These are phyloP conservation scores for Nigrospora osmanthi DNA, from an alignment of 2,329 filamentous ascomycete genomes.

Conservation along the genomic window DNA sequence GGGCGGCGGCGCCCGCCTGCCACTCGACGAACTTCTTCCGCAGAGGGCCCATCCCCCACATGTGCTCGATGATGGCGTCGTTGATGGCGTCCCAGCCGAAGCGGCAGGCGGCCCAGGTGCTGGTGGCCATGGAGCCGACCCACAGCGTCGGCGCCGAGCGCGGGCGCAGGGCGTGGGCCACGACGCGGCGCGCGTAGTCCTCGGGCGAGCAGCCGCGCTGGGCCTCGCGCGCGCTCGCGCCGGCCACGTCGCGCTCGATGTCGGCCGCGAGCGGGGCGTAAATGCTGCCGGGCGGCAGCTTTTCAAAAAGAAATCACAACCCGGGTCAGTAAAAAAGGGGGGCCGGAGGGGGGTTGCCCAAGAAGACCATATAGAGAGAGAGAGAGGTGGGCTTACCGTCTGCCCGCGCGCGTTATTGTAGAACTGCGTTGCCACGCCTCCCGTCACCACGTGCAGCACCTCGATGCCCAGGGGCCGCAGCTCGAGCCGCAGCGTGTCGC, in stretches of 20 bases:
- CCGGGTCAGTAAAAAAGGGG: no score
- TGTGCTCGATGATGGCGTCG: conserved; percentile 7
- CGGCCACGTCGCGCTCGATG: conserved; percentile 7
- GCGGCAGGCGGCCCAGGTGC: conserved; percentile 4
- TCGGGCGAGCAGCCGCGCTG: conserved; percentile 6
- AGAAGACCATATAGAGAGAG: no score
- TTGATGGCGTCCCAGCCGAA: conserved; percentile 4
- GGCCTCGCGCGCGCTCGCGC: conserved; percentile 1
- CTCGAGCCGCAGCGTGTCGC: conserved; percentile 31
- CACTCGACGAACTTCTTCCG: conserved; percentile 4
- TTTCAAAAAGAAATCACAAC: no score
- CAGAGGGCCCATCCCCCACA: conserved; percentile 2
- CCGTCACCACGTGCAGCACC: conserved; percentile 24
- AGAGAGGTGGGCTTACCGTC: not conserved
- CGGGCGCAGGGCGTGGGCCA: conserved; percentile 5
- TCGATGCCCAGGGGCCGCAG: conserved; percentile 24
- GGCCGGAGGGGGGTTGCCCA: no score
- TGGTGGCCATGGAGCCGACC: conserved; percentile 5
- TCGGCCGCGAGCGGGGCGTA: conserved; percentile 6
- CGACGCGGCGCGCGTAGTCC: conserved; percentile 7
- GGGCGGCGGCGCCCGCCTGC: not conserved
- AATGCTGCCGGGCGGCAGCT: conserved; percentile 4
- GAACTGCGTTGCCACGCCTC: conserved; percentile 22
- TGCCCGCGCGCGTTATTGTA: conserved; percentile 7
- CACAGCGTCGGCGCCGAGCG: conserved; percentile 6